phyloP scores from a whole-genome alignment of 345 rosid species.

The Dipteronia dyeriana region DNA sequence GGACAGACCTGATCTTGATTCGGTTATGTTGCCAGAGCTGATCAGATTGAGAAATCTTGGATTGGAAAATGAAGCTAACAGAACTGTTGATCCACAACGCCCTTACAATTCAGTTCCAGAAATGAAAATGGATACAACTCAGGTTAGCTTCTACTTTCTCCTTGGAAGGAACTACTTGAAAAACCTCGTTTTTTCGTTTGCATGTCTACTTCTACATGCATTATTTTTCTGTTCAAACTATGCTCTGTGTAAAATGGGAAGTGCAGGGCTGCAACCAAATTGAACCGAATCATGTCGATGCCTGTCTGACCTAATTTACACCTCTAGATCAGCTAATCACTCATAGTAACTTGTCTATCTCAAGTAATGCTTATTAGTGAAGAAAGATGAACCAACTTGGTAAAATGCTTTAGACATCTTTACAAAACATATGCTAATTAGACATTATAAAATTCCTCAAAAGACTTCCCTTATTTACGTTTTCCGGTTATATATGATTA shows the following conservation, averaged over 20 bases:
- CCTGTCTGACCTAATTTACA: background rate
- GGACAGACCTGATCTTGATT: slow-evolving; percentile 78
- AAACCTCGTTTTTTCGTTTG: background rate
- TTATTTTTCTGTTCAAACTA: background rate
- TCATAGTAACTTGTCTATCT: background rate
- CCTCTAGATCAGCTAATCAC: background rate
- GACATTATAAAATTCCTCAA: slow-evolving; percentile 9
- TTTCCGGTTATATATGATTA: slow-evolving; percentile 21
- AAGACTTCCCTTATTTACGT: slow-evolving; percentile 17
- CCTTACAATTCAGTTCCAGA: slow-evolving; percentile 10
- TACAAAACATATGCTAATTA: background rate
- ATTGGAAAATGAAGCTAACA: slow-evolving; percentile 26
- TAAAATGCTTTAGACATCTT: background rate
- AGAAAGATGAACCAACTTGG: background rate
- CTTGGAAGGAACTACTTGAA: background rate
- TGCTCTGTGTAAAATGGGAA: too few species aligned
- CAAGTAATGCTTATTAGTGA: background rate
- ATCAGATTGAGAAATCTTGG: slow-evolving; percentile 51
- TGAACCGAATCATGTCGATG: too few species aligned
- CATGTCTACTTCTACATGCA: background rate
- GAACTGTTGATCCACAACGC: background rate
- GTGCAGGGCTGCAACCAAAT: too few species aligned
- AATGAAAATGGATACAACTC: background rate
- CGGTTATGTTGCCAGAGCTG: slow-evolving; percentile 62
- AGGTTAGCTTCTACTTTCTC: slow-evolving; percentile 29